A percentile compares a stretch with the other conserved stretches of the same genome.
Conservation (phyloP, 2,329 filamentous ascomycete genomes). For the Karstenula rhodostoma region DNA sequence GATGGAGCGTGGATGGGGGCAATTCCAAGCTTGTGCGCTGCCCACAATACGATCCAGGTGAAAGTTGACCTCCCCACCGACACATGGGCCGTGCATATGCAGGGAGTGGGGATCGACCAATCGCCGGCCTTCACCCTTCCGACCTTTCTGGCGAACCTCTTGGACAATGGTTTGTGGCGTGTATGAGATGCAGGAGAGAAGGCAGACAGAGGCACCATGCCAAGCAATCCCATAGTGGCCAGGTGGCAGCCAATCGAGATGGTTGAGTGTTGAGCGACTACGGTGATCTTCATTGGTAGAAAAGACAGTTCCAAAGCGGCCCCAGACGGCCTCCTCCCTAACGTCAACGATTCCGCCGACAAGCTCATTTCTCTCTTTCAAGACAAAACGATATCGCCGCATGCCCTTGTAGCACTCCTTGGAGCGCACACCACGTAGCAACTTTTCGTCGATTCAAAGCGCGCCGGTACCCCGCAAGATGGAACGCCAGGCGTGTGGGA, state of each 20-base stretch:
- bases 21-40: too few relatives aligned
- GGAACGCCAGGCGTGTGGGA: constrained; percentile 45
- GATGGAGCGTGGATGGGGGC: neutral
- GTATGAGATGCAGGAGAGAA: too few relatives aligned
- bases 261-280: too few relatives aligned
- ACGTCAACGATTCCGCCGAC: constrained; percentile 34
- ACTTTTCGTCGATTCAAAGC: constrained; percentile 31
- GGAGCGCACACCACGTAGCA: constrained; percentile 46
- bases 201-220: too few relatives aligned
- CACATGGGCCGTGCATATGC: constrained; percentile 6
- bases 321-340: constrained; percentile 36
- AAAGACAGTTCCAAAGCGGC: constrained; percentile 17
- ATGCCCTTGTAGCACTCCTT: constrained; percentile 41
- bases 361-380: constrained; percentile 42
- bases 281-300: neutral
- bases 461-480: constrained; percentile 38
- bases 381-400: constrained; percentile 44
- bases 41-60: neutral
- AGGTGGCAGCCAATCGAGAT: too few relatives aligned
- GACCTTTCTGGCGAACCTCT: neutral
- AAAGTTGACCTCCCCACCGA: neutral
- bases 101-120: constrained; percentile 9
- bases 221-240: too few relatives aligned
- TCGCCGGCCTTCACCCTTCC: neutral
- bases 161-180: too few relatives aligned